Evolutionary conservation across 208 protist genomes (phyloP).

Genomic region (Wallacemonas sp.): DNA sequence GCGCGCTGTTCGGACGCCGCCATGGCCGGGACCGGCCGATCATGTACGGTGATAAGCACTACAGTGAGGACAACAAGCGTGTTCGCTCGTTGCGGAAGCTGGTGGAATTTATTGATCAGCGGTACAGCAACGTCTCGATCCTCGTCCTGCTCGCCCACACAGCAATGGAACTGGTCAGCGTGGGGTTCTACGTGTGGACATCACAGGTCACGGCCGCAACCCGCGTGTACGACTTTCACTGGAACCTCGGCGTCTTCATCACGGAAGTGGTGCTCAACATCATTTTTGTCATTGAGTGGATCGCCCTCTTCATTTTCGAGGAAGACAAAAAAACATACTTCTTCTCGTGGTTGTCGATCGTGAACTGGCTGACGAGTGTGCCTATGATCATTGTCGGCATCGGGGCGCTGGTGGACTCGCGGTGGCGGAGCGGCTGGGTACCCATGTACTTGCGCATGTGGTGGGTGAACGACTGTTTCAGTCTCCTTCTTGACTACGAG

Average conservation of each 20-base stretch:
- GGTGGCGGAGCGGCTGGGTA: slow-evolving; percentile 65
- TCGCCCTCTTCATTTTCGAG: slow-evolving; percentile 61
- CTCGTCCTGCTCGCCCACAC: slow-evolving; percentile 50
- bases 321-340: slow-evolving; percentile 65
- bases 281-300: slow-evolving; percentile 75
- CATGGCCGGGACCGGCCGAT: slow-evolving; percentile 19
- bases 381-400: slow-evolving; percentile 81
- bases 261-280: slow-evolving; percentile 69
- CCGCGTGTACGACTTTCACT: slow-evolving; percentile 43
- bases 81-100: slow-evolving; percentile 58
- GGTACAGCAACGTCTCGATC: slow-evolving; percentile 67
- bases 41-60: slow-evolving; percentile 41
- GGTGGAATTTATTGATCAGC: slow-evolving; percentile 64
- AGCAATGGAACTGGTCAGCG: slow-evolving; percentile 54
- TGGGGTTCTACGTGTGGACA: slow-evolving; percentile 75
- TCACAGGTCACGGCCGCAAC: slow-evolving; percentile 36
- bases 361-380: slow-evolving; percentile 71
- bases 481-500: slow-evolving; percentile 69
- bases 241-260: slow-evolving; percentile 53
- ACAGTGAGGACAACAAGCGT: slow-evolving; percentile 24
- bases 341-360: slow-evolving; percentile 60
- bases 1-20: slow-evolving; percentile 13
- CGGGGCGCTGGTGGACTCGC: slow-evolving; percentile 39
- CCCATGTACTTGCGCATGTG: slow-evolving; percentile 86
- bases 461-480: slow-evolving; percentile 69